Conservation (phyloP, 345 rosid species). For the Microcos paniculata region DNA sequence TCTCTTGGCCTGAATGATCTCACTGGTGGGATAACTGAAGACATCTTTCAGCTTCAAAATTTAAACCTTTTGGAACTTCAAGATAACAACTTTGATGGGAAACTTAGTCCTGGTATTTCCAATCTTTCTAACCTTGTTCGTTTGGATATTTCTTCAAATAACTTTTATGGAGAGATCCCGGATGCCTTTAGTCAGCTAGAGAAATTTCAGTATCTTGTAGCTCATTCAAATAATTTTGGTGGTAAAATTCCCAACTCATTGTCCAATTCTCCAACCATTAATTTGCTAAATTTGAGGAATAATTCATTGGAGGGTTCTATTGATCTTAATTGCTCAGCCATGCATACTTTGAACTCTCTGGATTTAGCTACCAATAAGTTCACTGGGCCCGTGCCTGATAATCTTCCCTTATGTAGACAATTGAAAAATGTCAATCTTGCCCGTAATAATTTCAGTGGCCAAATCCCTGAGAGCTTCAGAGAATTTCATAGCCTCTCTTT, state of each 20-base stretch:
- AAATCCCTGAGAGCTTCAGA: slow-evolving; percentile 62
- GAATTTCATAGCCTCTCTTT: slow-evolving; percentile 54
- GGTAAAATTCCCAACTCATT: slow-evolving; percentile 63
- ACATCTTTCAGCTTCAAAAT: slow-evolving; percentile 43
- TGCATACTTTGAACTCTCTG: slow-evolving; percentile 56
- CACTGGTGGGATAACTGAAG: slow-evolving; percentile 48
- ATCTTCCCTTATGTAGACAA: slow-evolving; percentile 53
- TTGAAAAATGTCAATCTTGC: slow-evolving; percentile 63
- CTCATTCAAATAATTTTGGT: slow-evolving; percentile 44
- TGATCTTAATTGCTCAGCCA: slow-evolving; percentile 53
- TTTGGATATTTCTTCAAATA: slow-evolving; percentile 56
- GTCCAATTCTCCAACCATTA: slow-evolving; percentile 49
- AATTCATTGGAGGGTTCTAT: slow-evolving; percentile 60
- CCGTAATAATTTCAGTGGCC: slow-evolving; percentile 53
- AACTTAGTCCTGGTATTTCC: slow-evolving; percentile 36
- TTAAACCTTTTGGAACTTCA: slow-evolving; percentile 47
- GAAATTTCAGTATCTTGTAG: slow-evolving; percentile 40
- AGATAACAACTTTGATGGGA: slow-evolving; percentile 56
- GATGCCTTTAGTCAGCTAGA: slow-evolving; percentile 44
- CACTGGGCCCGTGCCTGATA: slow-evolving; percentile 49
- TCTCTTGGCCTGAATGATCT: slow-evolving; percentile 64
- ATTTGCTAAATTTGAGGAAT: slow-evolving; percentile 64
- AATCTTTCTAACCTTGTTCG: slow-evolving; percentile 47
- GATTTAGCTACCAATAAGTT: slow-evolving; percentile 63
- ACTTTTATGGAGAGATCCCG: slow-evolving; percentile 57